Evolutionary conservation across 2,329 filamentous ascomycete genomes (phyloP), one percentile per base, ranked within the genome.

Genomic region (Pseudocercospora ulei): DNA sequence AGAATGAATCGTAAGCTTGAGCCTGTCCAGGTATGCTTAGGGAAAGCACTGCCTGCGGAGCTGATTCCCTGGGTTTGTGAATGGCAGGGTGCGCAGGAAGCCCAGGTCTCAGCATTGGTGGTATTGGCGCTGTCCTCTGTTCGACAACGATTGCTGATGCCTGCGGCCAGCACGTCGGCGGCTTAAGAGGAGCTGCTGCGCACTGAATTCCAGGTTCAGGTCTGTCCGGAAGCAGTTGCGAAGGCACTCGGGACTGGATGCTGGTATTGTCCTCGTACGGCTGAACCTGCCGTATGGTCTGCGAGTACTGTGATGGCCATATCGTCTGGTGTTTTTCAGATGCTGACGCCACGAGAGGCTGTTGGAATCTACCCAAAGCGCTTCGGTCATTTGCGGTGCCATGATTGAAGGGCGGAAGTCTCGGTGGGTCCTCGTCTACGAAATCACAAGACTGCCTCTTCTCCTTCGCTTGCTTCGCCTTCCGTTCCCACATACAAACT

Each of bases 111-210:
- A 43, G 17, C 8, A 18, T 30, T 18, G 24, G 16, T 9, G 46
- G 50, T 7, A 51, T 36, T 12, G 39, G 39, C n/a, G 43, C 30
- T 12, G 26, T 36, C 19, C 43, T 44, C 22, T 61, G 55, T 30
- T 61, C 58, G 26, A 60, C 59, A 27, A 61, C 58, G 2, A 59
- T 59, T 8, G 48, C 52, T 25, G 49, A 49, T 5, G 53, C 56
- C n/a, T 45, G 42, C 8, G 45, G 40, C 6, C 41, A 46, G 34
- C 48, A 39, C 3, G 48, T 35, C 23, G 52, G 48, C 27, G 39
- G 48, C 8, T 12, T 23, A 11, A 42, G 41, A 11, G 18, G 30
- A 12, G 30, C 18, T 23, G 8, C 16, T 11, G 42, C 43, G 19
- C 38, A 46, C 4, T 39, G 47, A 13, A 43, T 45, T 11, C 37